Conservation (phyloP, 495 filamentous ascomycete species). For the Xylaria scruposa region DNA sequence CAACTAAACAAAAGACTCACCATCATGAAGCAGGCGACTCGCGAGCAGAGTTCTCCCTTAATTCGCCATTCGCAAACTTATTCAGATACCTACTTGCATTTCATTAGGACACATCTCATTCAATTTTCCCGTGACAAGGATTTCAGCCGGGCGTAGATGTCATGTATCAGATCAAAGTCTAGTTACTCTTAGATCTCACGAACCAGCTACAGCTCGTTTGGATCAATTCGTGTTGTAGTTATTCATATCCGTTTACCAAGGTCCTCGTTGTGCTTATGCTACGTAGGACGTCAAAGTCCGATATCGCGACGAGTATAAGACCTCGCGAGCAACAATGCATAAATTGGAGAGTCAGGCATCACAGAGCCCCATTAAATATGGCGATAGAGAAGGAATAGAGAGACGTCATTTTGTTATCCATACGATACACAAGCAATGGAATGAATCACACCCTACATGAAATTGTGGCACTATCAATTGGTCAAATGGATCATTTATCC, state of each 20-base stretch:
- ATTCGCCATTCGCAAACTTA: background rate
- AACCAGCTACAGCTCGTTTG: background rate
- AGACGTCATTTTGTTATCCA: background rate
- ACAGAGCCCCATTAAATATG: background rate
- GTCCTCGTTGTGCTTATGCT: background rate
- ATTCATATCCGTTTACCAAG: background rate
- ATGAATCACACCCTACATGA: background rate
- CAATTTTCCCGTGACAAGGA: background rate
- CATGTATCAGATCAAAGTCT: background rate
- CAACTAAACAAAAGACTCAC: background rate
- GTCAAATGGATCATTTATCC: background rate
- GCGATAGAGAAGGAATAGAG: background rate
- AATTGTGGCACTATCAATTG: background rate
- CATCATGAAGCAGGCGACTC: background rate
- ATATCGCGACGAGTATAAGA: background rate
- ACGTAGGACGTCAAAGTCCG: background rate
- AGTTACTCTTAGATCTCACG: background rate
- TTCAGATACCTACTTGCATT: constrained; percentile 9
- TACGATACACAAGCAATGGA: background rate
- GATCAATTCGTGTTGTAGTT: background rate
- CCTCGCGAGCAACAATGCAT: background rate
- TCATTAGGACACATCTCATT: background rate
- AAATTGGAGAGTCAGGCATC: background rate
- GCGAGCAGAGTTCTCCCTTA: background rate
- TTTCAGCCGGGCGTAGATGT: background rate